phyloP scores from a whole-genome alignment of 306 rosid species.

The Glycine soja region DNA sequence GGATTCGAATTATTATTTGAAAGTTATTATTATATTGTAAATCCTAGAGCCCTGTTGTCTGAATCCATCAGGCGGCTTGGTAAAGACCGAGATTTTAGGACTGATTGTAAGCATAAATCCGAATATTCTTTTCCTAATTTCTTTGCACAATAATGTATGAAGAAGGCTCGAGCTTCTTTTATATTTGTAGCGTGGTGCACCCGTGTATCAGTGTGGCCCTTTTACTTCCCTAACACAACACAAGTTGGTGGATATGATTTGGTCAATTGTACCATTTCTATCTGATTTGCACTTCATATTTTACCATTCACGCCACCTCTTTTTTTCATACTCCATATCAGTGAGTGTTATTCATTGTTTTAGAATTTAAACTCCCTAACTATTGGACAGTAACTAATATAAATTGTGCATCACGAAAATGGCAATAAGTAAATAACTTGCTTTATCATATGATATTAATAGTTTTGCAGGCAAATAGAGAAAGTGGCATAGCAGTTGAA shows the following conservation, averaged over 20 bases:
- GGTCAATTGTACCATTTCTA: not conserved
- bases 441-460: too few relatives aligned
- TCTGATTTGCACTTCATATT: too few relatives aligned
- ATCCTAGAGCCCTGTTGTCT: constrained; percentile 44
- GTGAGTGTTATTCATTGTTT: too few relatives aligned
- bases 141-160: constrained; percentile 40
- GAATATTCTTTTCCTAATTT: constrained; percentile 29
- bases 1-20: constrained; percentile 47
- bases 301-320: too few relatives aligned
- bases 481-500: too few relatives aligned
- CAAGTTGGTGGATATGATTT: not conserved
- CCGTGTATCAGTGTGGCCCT: not conserved
- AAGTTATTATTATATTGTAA: constrained; percentile 40
- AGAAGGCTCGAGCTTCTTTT: constrained; percentile 13
- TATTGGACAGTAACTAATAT: too few relatives aligned
- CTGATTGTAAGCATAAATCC: constrained; percentile 51
- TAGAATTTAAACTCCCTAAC: too few relatives aligned
- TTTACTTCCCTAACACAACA: not conserved
- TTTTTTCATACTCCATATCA: too few relatives aligned
- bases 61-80: constrained; percentile 37
- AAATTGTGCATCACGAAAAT: too few relatives aligned
- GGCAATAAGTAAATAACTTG: too few relatives aligned
- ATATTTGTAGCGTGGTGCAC: not conserved
- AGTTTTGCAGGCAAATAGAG: too few relatives aligned
- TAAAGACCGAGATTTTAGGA: constrained; percentile 40